Base-by-base conservation (phyloP, 2,329 filamentous ascomycete species). In the Ophiostoma sp. region DNA sequence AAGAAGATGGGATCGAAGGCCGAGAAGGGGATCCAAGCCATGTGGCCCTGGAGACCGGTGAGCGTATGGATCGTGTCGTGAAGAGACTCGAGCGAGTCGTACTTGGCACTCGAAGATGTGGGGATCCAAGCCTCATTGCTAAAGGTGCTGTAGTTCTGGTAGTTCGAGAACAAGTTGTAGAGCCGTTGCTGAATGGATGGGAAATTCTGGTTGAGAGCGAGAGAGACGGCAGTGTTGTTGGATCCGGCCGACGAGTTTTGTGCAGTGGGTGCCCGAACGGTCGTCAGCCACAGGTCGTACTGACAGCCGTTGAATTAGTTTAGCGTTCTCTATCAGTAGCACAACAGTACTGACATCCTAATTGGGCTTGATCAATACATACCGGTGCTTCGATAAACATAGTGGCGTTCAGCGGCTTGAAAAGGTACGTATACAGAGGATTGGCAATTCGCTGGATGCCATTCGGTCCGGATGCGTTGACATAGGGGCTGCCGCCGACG, bases 1-100 rank as follows among this genome's bases (percentile, higher is more conserved):
- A 91, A 93, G 82, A 91, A 93, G 81, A 95, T 83, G 0, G 93
- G 93, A 78, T 97, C 93, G 79, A 93, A 97, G 0, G 91, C 88
- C 1, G 93, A 92, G 77, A 92, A 91, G 22, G 90, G 88, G 42
- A 90, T 89, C 80, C 88, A 92, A 57, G 87, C 88, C 88, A 92
- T 92, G 77, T 93, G 91, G 1, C 92, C 91, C 48, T 86, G 85
- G 82, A 82, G 84, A 42, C 87, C 92, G 3, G 87, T 84, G 68
- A 87, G 84, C 42, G 86, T 86, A 76, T 92, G 90, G 52, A 92
- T 84, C 12, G 86, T 85, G 78, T 92, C 89, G 76, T 92, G 90
- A 3, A 92, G 81, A 0, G 87, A 86, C 79, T 92, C 90, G 45
- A 92, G 81, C 12, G 90, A 93, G 79, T 93, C 91, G 69, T 87